Percentiles rank a stretch among this genome's conserved stretches.
Evolutionary conservation across 2,329 filamentous ascomycete genomes (phyloP).

Genomic region (Phaeosphaeria sp.): DNA sequence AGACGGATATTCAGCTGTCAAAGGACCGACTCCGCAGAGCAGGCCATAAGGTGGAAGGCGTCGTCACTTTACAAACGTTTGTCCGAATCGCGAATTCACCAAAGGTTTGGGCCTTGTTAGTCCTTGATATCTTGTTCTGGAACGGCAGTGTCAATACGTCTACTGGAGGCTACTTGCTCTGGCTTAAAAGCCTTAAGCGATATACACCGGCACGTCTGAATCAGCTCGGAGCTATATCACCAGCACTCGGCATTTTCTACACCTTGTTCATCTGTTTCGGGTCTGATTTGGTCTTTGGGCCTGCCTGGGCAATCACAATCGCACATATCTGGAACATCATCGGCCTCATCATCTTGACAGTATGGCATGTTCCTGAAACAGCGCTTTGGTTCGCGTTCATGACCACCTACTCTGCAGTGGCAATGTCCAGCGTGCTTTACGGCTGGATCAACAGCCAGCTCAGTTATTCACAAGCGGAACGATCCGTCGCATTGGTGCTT

Average conservation of each 20-base stretch:
- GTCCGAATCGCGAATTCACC: slow-evolving; percentile 43
- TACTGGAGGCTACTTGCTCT: slow-evolving; percentile 62
- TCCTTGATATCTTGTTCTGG: slow-evolving; percentile 65
- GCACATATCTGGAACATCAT: slow-evolving; percentile 60
- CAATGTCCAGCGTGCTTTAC: slow-evolving; percentile 63
- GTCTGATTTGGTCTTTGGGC: slow-evolving; percentile 61
- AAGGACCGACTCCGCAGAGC: slow-evolving; percentile 54
- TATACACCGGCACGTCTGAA: slow-evolving; percentile 59
- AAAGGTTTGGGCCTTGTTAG: slow-evolving; percentile 60
- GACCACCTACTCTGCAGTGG: slow-evolving; percentile 58
- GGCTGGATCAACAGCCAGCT: slow-evolving; percentile 64
- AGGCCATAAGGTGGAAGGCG: slow-evolving; percentile 46
- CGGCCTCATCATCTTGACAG: slow-evolving; percentile 60
- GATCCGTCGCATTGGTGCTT: slow-evolving; percentile 59
- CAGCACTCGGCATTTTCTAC: slow-evolving; percentile 65
- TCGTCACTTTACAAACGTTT: slow-evolving; percentile 27
- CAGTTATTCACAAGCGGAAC: slow-evolving; percentile 54
- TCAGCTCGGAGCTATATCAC: slow-evolving; percentile 60
- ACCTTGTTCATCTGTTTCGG: slow-evolving; percentile 62
- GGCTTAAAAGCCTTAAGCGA: slow-evolving; percentile 63
- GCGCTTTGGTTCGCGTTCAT: slow-evolving; percentile 63
- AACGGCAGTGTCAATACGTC: slow-evolving; percentile 58
- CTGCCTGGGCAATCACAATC: slow-evolving; percentile 63
- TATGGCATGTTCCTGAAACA: slow-evolving; percentile 64
- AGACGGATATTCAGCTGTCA: slow-evolving; percentile 57